Conservation (phyloP, 192 early-diverging fungal genomes). For the Mortierella alpina region DNA sequence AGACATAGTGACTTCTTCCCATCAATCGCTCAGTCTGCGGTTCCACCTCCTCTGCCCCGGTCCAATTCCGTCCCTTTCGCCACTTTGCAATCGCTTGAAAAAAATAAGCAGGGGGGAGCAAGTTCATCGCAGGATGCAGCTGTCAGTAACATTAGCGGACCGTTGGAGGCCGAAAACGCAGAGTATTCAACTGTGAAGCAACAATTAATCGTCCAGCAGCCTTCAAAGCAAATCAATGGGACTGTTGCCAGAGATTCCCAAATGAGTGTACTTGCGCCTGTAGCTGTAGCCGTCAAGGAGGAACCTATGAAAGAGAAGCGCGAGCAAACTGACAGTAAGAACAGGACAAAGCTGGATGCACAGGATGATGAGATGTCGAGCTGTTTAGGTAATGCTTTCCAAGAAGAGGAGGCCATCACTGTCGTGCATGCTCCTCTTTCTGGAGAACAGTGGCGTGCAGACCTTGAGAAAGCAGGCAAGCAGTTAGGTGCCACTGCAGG, state of each 20-base stretch:
- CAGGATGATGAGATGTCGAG: conserved; percentile 8
- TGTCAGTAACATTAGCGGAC: not conserved
- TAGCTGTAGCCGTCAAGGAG: not conserved
- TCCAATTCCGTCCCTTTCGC: conserved; percentile 44
- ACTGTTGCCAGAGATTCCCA: not conserved
- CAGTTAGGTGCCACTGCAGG: conserved; percentile 17
- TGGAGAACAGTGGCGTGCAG: conserved; percentile 31
- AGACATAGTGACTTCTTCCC: conserved; percentile 47
- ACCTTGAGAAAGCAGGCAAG: conserved; percentile 39
- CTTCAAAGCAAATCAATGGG: not conserved
- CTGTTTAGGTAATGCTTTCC: conserved; percentile 26
- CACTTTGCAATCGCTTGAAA: conserved; percentile 14
- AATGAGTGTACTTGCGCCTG: not conserved
- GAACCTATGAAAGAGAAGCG: not conserved
- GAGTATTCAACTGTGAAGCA: conserved; percentile 19
- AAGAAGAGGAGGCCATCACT: conserved; percentile 38
- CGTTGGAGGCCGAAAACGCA: not conserved
- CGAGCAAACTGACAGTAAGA: not conserved
- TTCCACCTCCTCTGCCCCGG: conserved; percentile 18
- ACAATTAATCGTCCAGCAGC: conserved; percentile 3
- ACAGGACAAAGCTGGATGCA: not conserved
- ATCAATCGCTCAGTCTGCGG: not conserved
- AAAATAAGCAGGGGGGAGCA: conserved; percentile 2
- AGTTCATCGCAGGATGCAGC: conserved; percentile 12
- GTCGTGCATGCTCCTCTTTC: conserved; percentile 41